Conservation (phyloP, 768 basidiomycete genomes). For the Suillus paluster region DNA sequence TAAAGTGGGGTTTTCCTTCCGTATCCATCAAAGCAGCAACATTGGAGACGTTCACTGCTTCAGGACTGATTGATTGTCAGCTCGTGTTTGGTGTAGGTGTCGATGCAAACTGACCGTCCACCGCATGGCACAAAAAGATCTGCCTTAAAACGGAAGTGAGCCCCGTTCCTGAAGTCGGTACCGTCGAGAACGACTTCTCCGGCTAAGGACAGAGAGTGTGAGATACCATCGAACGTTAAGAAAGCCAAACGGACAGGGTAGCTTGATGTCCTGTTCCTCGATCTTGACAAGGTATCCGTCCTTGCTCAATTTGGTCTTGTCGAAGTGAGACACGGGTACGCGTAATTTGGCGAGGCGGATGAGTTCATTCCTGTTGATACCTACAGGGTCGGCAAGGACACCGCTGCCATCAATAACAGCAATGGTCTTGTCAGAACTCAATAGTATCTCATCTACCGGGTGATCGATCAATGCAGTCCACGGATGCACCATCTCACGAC, state of each 20-base stretch:
- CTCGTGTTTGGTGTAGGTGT: background rate
- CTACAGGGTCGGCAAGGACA: slow-evolving; percentile 89
- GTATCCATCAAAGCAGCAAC: slow-evolving; percentile 85
- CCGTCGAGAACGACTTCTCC: slow-evolving; percentile 94
- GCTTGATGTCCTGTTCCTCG: no score
- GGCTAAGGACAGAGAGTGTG: slow-evolving; percentile 47
- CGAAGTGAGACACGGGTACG: slow-evolving; percentile 80
- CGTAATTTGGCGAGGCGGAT: slow-evolving; percentile 88
- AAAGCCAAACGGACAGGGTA: no score
- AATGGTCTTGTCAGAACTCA: slow-evolving; percentile 94
- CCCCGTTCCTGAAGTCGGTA: slow-evolving; percentile 94
- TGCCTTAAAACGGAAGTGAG: slow-evolving; percentile 95
- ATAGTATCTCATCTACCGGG: slow-evolving; percentile 86
- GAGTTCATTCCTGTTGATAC: slow-evolving; percentile 87
- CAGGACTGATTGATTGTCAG: slow-evolving; percentile 54
- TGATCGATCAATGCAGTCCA: slow-evolving; percentile 7
- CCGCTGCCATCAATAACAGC: slow-evolving; percentile 96
- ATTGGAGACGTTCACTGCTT: slow-evolving; percentile 97
- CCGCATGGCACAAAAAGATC: slow-evolving; percentile 98
- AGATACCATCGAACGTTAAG: background rate
- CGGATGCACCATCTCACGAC: slow-evolving; percentile 33
- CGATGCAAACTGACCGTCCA: slow-evolving; percentile 63
- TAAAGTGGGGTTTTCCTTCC: slow-evolving; percentile 97
- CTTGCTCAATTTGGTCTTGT: slow-evolving; percentile 84
- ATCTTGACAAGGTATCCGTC: slow-evolving; percentile 88